Base-by-base conservation (phyloP, 768 basidiomycete genomes). In the Suillus lakei region DNA sequence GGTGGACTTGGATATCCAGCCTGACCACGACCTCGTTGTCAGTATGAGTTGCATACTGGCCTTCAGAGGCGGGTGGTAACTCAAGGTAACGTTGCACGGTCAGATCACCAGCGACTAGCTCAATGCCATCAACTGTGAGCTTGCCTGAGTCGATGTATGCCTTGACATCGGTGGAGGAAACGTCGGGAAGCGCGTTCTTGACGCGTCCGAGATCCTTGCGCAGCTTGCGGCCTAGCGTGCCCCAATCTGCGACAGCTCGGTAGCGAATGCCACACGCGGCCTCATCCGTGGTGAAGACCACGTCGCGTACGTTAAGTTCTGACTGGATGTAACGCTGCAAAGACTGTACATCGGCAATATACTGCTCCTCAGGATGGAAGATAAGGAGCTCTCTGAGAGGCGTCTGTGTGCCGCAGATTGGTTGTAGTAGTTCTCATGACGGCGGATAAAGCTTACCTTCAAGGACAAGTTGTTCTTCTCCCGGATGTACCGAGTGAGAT, bases 21-120 rank as follows among this genome's bases (percentile, higher is more conserved):
- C 97, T 85, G 67, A 99, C 86, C 58, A 98, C 96, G 60, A 98
- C 96, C 70, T 99, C 96, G 72, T 91, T 93, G 79, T 99, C 94
- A 26, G 95, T 95, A 67, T 96, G 90, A 34, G 92, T 94, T 48
- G 89, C 88, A 69, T 87, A 91, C 68, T 90, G 88, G 55, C 84
- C 86, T 71, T 88, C 85, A 13, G 81, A 79, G 2, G 81, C 76
- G 1, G 88, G 67, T 1, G 88, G 91, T 0, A 93, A 81, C 71
- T 97, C 95, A 67, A 98, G 90, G 78, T 92, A 97, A 4, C 97
- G 91, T 67, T 93, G 91, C 23, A 98, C 93, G 16, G 91, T 84
- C 67, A 99, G 83, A 73, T 99, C 98, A n/a, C 96, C 98, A 65
- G 86, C 83, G 61, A 93, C 85, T 59, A 99, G 88, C 72, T 92